Percentiles rank a stretch among this genome's conserved stretches.
Evolutionary conservation across 176 grass and related monocot species (phyloP).

Genomic region (Thinopyrum elongatum): DNA sequence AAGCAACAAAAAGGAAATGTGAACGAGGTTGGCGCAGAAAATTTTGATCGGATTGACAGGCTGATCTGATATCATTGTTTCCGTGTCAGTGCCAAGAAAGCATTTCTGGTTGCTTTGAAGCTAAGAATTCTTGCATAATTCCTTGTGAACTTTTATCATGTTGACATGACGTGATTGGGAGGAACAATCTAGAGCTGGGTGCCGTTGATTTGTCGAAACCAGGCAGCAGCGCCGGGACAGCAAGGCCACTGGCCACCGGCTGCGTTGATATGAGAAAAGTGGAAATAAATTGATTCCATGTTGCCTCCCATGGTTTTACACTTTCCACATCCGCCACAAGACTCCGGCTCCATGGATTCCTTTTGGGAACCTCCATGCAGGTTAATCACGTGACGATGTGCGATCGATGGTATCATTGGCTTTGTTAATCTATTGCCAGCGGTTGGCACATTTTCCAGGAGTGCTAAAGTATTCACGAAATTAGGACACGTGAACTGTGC

Average conservation of each 20-base stretch:
- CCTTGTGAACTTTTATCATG: not conserved
- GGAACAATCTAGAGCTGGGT: constrained; percentile 30
- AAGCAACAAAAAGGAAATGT: not conserved
- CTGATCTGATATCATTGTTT: not conserved
- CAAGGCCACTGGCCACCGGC: not conserved
- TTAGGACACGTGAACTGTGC: constrained; percentile 14
- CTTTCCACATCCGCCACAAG: not conserved
- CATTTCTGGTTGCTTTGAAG: constrained; percentile 45
- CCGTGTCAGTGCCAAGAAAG: constrained; percentile 17
- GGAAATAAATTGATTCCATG: constrained; percentile 5
- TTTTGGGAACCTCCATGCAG: not conserved
- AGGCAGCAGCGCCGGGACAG: not conserved
- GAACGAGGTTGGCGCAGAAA: not conserved
- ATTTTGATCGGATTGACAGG: not conserved
- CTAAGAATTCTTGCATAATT: constrained; percentile 18
- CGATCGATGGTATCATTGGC: not conserved
- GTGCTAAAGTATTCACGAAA: not conserved
- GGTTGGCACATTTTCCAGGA: constrained; percentile 17
- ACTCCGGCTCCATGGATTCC: not conserved
- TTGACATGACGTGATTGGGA: not conserved
- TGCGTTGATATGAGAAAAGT: not conserved
- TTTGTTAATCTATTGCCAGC: not conserved
- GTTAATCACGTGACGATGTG: not conserved
- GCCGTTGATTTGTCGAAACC: constrained; percentile 30
- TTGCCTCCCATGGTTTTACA: not conserved